Evolutionary conservation across 805 yeast species (phyloP).

Genomic region (Suhomyces sp.): DNA sequence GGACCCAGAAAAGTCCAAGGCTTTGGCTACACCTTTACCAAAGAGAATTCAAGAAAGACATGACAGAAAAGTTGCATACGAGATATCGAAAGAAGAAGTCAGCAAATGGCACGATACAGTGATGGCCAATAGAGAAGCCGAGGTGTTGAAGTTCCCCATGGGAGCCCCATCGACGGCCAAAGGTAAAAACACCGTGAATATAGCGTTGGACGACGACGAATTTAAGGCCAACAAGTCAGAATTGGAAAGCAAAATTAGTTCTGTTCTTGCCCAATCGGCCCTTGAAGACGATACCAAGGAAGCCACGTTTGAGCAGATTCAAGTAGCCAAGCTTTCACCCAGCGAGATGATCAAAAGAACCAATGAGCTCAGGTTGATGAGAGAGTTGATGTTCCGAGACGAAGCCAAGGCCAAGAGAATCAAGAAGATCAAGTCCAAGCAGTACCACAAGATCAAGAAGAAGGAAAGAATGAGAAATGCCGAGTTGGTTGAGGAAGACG

Average conservation of each 20-base stretch:
- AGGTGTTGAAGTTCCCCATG: conserved; percentile 76
- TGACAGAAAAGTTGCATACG: conserved; percentile 88
- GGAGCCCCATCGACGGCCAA: conserved; percentile 33
- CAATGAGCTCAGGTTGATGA: conserved; percentile 81
- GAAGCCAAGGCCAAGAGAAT: conserved; percentile 87
- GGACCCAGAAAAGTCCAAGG: conserved; percentile 35
- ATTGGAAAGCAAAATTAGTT: conserved; percentile 63
- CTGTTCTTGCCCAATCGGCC: conserved; percentile 60
- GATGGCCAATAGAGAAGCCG: conserved; percentile 75
- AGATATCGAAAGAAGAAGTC: conserved; percentile 81
- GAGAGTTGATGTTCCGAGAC: conserved; percentile 95
- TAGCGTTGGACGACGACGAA: conserved; percentile 10
- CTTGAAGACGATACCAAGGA: conserved; percentile 70
- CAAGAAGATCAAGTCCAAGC: conserved; percentile 91
- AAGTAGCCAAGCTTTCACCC: conserved; percentile 72
- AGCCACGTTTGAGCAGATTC: conserved; percentile 83
- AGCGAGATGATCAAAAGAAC: conserved; percentile 78
- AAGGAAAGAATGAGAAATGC: conserved; percentile 72
- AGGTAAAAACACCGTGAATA: neutral
- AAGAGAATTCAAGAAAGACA: conserved; percentile 78
- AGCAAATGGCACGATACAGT: conserved; percentile 86
- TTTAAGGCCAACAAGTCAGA: conserved; percentile 48
- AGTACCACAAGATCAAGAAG: conserved; percentile 81
- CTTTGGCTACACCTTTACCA: conserved; percentile 80
- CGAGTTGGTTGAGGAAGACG: conserved; percentile 60